Conservation (phyloP, 2,329 filamentous ascomycete species). For the Fusarium austroafricanum region DNA sequence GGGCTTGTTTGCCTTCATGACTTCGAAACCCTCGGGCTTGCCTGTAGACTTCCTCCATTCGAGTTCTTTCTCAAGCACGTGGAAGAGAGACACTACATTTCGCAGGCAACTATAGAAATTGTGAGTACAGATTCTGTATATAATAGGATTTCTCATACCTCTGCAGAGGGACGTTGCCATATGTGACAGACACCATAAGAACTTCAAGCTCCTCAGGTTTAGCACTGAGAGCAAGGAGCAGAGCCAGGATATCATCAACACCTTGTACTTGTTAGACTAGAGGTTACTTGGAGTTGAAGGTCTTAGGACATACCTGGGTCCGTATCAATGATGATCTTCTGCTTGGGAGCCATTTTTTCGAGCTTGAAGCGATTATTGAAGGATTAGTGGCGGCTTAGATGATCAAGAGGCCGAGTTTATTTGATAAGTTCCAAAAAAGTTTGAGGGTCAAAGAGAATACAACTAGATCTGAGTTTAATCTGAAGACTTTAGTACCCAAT, state of each 20-base stretch:
- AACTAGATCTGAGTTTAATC: background rate
- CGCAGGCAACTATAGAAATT: slow-evolving; percentile 74
- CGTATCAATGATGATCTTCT: slow-evolving; percentile 93
- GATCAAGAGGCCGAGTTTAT: background rate
- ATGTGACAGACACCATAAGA: slow-evolving; percentile 86
- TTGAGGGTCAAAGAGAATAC: background rate
- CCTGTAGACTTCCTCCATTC: slow-evolving; percentile 81
- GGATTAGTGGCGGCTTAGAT: slow-evolving; percentile 1
- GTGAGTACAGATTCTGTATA: slow-evolving; percentile 1
- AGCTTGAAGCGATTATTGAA: background rate
- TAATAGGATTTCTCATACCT: slow-evolving; percentile 62
- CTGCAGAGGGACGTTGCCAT: slow-evolving; percentile 90
- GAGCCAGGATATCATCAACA: slow-evolving; percentile 89
- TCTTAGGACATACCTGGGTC: slow-evolving; percentile 74
- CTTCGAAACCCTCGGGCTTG: slow-evolving; percentile 75
- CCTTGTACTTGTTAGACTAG: slow-evolving; percentile 57
- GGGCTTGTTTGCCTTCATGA: slow-evolving; percentile 78
- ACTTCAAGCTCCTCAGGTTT: slow-evolving; percentile 87
- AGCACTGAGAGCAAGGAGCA: slow-evolving; percentile 87
- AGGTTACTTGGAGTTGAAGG: too few species aligned
- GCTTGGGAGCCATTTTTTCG: slow-evolving; percentile 70
- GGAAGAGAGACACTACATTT: slow-evolving; percentile 91
- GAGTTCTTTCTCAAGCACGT: slow-evolving; percentile 89
- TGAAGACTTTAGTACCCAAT: too few species aligned
- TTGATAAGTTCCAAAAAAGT: background rate